A percentile compares a stretch with the other conserved stretches of the same genome.
Conservation (phyloP, 306 rosid species). For the Lagenaria siceraria region DNA sequence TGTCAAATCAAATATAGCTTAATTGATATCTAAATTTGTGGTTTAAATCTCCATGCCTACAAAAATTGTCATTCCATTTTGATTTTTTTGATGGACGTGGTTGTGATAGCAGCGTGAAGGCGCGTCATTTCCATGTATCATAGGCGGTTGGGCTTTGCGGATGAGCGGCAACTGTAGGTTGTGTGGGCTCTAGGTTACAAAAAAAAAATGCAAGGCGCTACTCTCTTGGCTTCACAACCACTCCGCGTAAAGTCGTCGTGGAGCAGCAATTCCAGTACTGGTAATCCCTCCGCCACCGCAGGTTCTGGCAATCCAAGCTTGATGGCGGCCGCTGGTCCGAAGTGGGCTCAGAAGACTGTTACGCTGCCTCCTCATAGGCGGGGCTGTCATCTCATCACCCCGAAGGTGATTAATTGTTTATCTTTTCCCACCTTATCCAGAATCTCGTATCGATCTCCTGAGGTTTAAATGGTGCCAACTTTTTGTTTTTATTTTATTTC, state of each 20-base stretch:
- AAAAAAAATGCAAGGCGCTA: not conserved
- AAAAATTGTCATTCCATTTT: no score
- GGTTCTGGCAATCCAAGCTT: conserved; percentile 14
- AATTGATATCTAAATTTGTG: no score
- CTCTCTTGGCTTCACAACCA: not conserved
- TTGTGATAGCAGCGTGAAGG: not conserved
- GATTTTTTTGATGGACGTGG: not conserved
- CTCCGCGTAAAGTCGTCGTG: not conserved
- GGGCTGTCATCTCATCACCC: conserved; percentile 88
- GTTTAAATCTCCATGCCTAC: no score
- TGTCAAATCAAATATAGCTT: no score
- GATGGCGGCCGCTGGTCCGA: conserved; percentile 47
- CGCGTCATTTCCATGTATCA: not conserved
- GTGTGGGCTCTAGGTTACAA: not conserved
- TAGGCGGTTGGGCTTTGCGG: not conserved
- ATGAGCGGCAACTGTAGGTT: not conserved
- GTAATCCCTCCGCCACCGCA: not conserved
- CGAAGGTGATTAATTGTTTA: conserved; percentile 33
- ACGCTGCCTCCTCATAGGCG: conserved; percentile 55
- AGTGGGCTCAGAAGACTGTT: conserved; percentile 92
- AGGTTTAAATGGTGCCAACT: not conserved
- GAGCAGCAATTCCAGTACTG: conserved; percentile 10
- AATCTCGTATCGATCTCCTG: not conserved
- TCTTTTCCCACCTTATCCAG: not conserved
- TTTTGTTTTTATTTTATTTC: not conserved